Evolutionary conservation across 371 early-diverging fungal species (phyloP).

Genomic region (Gilbertella persicaria): DNA sequence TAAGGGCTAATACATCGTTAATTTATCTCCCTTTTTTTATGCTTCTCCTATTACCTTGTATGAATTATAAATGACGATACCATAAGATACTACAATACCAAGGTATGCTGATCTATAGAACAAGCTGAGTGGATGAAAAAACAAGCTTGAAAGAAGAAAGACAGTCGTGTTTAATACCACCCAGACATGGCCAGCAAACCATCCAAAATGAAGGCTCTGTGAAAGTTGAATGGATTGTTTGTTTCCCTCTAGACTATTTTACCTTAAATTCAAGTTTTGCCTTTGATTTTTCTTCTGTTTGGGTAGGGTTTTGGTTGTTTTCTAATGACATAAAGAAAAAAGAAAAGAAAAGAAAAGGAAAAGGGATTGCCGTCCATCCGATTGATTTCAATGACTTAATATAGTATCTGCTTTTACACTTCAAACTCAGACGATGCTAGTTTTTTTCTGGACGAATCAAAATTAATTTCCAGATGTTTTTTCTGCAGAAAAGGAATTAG

Average conservation of each 20-base stretch:
- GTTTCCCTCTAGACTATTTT: background rate
- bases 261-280: slow-evolving; percentile 21
- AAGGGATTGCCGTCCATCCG: slow-evolving; percentile 11
- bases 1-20: slow-evolving; percentile 13
- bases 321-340: no score
- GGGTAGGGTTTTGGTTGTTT: background rate
- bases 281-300: slow-evolving; percentile 1
- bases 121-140: slow-evolving; percentile 18
- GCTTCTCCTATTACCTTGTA: slow-evolving; percentile 21
- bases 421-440: no score
- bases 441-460: no score
- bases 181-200: slow-evolving; percentile 29
- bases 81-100: slow-evolving; percentile 14
- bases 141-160: slow-evolving; percentile 16
- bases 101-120: slow-evolving; percentile 22
- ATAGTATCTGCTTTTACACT: no score
- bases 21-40: background rate
- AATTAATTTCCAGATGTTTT: no score
- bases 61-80: slow-evolving; percentile 26
- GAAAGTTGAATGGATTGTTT: no score
- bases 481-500: no score
- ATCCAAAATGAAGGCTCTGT: slow-evolving; percentile 29
- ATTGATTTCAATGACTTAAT: no score
- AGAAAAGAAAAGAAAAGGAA: slow-evolving; percentile 8
- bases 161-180: slow-evolving; percentile 1